Evolutionary conservation across 306 rosid species (phyloP).

Genomic region (Begonia loranthoides): DNA sequence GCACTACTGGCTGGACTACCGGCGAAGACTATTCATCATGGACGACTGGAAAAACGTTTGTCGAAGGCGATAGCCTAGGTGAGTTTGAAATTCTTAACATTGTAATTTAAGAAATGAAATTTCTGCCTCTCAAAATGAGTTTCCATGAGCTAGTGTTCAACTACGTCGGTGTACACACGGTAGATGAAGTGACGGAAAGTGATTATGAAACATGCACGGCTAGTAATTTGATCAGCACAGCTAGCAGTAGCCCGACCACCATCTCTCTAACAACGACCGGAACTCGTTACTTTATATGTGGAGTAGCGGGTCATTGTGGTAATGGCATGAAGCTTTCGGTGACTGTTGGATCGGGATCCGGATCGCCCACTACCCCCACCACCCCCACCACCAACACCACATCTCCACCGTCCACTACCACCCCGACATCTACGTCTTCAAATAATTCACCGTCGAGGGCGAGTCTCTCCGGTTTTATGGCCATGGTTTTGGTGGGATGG

Average conservation of each 20-base stretch:
- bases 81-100: constrained; percentile 4
- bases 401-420: constrained; percentile 12
- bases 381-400: constrained; percentile 22
- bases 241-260: constrained; percentile 60
- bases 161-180: constrained; percentile 70
- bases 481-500: constrained; percentile 17
- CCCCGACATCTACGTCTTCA: constrained; percentile 5
- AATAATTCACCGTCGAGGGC: constrained; percentile 19
- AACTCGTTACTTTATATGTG: constrained; percentile 64
- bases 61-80: constrained; percentile 70
- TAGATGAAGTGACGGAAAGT: constrained; percentile 59
- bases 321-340: constrained; percentile 87
- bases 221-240: constrained; percentile 51
- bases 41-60: constrained; percentile 51
- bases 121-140: neutral
- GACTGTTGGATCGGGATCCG: constrained; percentile 26
- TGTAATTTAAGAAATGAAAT: neutral
- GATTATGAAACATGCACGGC: constrained; percentile 57
- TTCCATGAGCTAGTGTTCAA: constrained; percentile 40
- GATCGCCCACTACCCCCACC: constrained; percentile 6
- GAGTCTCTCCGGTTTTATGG: constrained; percentile 11
- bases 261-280: constrained; percentile 57
- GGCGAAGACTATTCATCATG: constrained; percentile 64
- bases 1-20: constrained; percentile 50
- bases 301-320: constrained; percentile 41